Evolutionary conservation across 805 yeast genomes (phyloP).

Genomic region (Lipomyces starkeyi): DNA sequence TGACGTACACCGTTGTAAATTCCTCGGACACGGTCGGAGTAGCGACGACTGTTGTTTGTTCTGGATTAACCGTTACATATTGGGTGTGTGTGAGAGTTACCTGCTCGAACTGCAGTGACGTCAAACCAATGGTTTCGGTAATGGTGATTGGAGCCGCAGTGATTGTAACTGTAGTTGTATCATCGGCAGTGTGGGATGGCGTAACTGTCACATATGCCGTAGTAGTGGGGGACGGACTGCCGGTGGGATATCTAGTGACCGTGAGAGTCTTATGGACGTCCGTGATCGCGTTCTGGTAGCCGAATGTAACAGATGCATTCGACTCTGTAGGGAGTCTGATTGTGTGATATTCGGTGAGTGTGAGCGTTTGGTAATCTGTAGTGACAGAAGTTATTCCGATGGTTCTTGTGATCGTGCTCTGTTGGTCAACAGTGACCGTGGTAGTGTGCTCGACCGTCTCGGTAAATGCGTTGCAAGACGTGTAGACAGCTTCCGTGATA

Average conservation of each 20-base stretch:
- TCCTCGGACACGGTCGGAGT: slow-evolving; percentile 14
- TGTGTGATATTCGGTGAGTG: not conserved
- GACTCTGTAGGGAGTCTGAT: not conserved
- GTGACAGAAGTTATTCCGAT: slow-evolving; percentile 4
- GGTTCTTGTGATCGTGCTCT: slow-evolving; percentile 8
- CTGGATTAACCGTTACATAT: slow-evolving; percentile 12
- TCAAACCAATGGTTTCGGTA: slow-evolving; percentile 12
- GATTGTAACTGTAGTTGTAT: slow-evolving; percentile 5
- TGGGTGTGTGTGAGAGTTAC: slow-evolving; percentile 16
- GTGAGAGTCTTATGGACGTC: slow-evolving; percentile 14
- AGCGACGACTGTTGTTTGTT: not conserved
- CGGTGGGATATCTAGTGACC: not conserved
- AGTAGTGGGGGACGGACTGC: not conserved
- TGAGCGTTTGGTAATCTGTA: slow-evolving; percentile 8
- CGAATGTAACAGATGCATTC: slow-evolving; percentile 8
- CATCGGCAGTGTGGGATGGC: slow-evolving; percentile 10
- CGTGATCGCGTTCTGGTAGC: not conserved
- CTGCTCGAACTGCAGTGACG: not conserved
- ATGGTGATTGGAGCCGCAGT: slow-evolving; percentile 11
- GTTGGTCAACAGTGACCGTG: slow-evolving; percentile 17
- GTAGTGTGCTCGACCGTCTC: slow-evolving; percentile 10
- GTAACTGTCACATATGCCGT: slow-evolving; percentile 15
- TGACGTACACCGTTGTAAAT: slow-evolving; percentile 8
- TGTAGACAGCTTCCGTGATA: not conserved
- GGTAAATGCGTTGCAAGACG: slow-evolving; percentile 7